A percentile compares a stretch with the other conserved stretches of the same genome.
These are phyloP conservation scores for Backusella mclennaniae DNA, from an alignment of 192 early-diverging fungal species.

Conservation along the genomic window DNA sequence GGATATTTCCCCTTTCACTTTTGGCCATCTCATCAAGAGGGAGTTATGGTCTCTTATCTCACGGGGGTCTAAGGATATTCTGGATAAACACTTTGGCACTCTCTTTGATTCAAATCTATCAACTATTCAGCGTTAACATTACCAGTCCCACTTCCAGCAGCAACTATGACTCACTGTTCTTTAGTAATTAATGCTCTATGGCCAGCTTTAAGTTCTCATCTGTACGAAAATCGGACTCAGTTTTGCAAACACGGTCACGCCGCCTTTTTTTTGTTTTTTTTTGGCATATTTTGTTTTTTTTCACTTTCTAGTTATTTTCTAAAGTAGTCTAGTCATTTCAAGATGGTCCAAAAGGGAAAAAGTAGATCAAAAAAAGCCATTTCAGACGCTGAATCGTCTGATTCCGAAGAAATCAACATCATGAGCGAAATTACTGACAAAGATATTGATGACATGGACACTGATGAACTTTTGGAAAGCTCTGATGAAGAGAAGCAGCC, in stretches of 20 bases:
- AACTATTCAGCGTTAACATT: too few relatives aligned
- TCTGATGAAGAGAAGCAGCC: conserved; percentile 15
- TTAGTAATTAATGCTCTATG: too few relatives aligned
- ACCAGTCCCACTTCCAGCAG: too few relatives aligned
- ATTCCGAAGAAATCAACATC: conserved; percentile 8
- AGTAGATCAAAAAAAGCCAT: background rate
- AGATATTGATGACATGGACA: conserved; percentile 11
- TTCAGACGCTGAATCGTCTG: background rate
- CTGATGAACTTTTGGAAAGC: conserved; percentile 19
- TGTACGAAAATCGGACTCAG: too few relatives aligned
- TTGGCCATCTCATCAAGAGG: too few relatives aligned
- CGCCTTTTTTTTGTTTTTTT: background rate
- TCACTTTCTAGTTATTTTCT: background rate
- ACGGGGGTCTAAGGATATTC: too few relatives aligned
- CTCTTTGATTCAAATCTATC: too few relatives aligned
- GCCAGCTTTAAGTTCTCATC: too few relatives aligned
- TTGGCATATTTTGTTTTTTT: background rate
- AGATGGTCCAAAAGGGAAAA: background rate
- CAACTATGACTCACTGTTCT: too few relatives aligned
- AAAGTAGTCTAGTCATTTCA: background rate
- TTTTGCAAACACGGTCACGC: background rate
- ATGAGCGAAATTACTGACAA: background rate
- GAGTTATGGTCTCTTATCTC: too few relatives aligned
- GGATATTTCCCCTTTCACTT: too few relatives aligned
- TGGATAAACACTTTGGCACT: too few relatives aligned